Evolutionary conservation across 306 rosid genomes (phyloP).

Genomic region (Dalbergia cultrata): DNA sequence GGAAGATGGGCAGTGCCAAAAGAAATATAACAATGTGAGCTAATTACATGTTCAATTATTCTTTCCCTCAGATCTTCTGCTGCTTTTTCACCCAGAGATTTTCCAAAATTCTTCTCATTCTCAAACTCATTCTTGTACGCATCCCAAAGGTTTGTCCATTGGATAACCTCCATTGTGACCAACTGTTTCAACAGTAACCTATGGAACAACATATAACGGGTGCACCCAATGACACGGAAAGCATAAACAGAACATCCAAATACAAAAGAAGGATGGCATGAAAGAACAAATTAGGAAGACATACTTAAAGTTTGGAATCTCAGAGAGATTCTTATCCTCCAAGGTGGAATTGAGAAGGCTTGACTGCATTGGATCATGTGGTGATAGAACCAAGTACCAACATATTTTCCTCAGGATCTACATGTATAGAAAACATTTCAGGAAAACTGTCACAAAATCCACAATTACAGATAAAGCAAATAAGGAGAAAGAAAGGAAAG

Average conservation of each 20-base stretch:
- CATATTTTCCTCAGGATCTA: constrained; percentile 88
- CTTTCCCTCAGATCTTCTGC: constrained; percentile 89
- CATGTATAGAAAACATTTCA: constrained; percentile 23
- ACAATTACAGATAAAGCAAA: constrained; percentile 13
- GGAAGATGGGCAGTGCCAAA: background rate
- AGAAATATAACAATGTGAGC: background rate
- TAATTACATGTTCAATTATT: constrained; percentile 79
- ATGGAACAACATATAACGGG: constrained; percentile 29
- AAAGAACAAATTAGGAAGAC: background rate
- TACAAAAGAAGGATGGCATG: background rate
- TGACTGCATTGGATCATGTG: constrained; percentile 90
- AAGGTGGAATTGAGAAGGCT: constrained; percentile 85
- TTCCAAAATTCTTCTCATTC: constrained; percentile 77
- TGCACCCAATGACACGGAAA: constrained; percentile 25
- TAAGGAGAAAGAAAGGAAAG: constrained; percentile 16
- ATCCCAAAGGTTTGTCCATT: constrained; percentile 83
- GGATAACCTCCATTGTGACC: constrained; percentile 86
- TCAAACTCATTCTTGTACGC: constrained; percentile 78
- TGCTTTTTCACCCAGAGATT: constrained; percentile 77
- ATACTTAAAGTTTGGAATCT: constrained; percentile 75
- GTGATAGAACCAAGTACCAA: constrained; percentile 83
- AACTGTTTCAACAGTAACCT: constrained; percentile 79
- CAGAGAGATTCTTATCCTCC: constrained; percentile 84
- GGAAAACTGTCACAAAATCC: constrained; percentile 8
- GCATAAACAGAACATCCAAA: background rate